These are phyloP conservation scores for Tetracentron sinense DNA, from an alignment of 164 flowering plant species.

Conservation along the genomic window DNA sequence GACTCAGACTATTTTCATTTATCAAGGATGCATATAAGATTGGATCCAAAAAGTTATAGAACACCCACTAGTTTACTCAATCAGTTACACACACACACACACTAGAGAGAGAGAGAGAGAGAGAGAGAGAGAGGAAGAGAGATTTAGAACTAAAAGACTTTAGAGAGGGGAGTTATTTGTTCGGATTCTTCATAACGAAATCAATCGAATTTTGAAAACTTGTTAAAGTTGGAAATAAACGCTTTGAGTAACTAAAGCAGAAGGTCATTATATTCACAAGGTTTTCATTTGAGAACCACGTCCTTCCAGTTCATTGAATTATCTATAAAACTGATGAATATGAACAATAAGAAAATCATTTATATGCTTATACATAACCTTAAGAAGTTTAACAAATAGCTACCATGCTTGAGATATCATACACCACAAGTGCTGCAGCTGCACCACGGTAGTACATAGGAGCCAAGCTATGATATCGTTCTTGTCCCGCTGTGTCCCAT, in stretches of 20 bases:
- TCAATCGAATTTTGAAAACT: too few relatives aligned
- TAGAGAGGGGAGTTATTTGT: too few relatives aligned
- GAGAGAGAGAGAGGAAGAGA: too few relatives aligned
- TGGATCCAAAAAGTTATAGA: too few relatives aligned
- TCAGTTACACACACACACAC: too few relatives aligned
- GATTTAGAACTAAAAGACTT: too few relatives aligned
- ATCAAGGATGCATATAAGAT: neutral
- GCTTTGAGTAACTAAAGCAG: neutral
- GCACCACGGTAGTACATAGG: slow-evolving; percentile 97
- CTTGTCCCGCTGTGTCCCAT: slow-evolving; percentile 96
- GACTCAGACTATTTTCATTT: neutral
- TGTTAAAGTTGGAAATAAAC: neutral
- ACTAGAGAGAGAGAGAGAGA: too few relatives aligned
- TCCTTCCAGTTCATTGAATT: neutral
- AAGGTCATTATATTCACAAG: neutral
- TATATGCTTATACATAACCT: neutral
- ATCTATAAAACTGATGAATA: neutral
- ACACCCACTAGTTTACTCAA: too few relatives aligned
- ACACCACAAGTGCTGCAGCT: slow-evolving; percentile 82
- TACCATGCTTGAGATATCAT: slow-evolving; percentile 83
- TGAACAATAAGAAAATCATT: neutral
- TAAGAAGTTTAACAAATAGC: neutral
- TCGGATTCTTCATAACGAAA: too few relatives aligned
- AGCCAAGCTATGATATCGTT: slow-evolving; percentile 78
- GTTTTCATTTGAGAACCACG: neutral